phyloP scores from a whole-genome alignment of 179 eudicot species.

The Heliamphora pulchella region DNA sequence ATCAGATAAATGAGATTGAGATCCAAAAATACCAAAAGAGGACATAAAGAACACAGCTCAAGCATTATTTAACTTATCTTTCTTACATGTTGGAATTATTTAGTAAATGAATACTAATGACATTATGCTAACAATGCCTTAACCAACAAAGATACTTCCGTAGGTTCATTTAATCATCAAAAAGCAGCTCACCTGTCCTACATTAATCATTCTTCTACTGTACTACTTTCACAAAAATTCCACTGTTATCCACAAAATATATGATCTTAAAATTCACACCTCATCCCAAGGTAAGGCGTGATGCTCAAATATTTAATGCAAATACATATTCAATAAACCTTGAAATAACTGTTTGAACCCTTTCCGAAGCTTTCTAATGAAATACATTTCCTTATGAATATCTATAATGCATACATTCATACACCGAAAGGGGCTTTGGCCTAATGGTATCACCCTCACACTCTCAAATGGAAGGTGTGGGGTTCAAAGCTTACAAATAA shows the following conservation, averaged over 20 bases:
- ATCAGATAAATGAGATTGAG: conserved; percentile 56
- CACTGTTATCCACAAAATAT: background rate
- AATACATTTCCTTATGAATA: background rate
- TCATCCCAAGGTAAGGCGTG: background rate
- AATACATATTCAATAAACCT: background rate
- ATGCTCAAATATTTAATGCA: background rate
- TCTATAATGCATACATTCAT: too few species aligned
- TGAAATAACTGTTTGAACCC: background rate
- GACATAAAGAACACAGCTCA: background rate
- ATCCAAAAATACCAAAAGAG: conserved; percentile 22
- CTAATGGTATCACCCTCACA: too few species aligned
- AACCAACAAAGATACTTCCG: background rate
- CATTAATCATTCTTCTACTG: background rate
- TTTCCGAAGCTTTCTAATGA: too few species aligned
- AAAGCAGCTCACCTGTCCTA: background rate
- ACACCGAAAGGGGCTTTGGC: too few species aligned
- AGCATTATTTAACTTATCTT: background rate
- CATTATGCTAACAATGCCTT: too few species aligned
- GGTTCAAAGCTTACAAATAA: too few species aligned
- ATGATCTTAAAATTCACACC: background rate
- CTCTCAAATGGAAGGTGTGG: too few species aligned
- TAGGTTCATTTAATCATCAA: background rate
- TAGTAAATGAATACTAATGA: background rate
- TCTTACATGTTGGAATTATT: background rate
- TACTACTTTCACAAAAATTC: background rate